phyloP scores from a whole-genome alignment of 257 asterid species.

The Penstemon davidsonii region DNA sequence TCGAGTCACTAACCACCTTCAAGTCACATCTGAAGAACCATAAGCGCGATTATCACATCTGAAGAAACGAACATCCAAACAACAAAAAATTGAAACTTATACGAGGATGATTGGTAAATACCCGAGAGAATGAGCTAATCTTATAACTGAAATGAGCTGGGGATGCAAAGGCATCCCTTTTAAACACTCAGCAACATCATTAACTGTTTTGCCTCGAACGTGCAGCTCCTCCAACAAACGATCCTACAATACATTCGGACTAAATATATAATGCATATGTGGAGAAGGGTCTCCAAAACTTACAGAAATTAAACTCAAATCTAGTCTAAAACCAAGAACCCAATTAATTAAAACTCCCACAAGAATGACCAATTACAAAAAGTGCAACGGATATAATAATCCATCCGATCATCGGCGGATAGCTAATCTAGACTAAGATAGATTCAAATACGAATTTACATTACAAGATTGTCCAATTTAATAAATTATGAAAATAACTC shows the following conservation, averaged over 20 bases:
- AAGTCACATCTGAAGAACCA: conserved; percentile 68
- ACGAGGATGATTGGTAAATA: conserved; percentile 15
- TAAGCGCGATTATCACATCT: conserved; percentile 7
- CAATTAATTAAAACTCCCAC: background rate
- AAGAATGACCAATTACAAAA: too few relatives aligned
- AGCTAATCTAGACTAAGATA: too few relatives aligned
- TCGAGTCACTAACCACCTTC: conserved; percentile 83
- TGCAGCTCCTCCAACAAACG: conserved; percentile 71
- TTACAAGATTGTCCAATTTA: too few relatives aligned
- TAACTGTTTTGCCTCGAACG: conserved; percentile 52
- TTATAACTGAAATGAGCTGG: conserved; percentile 44
- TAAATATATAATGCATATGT: conserved; percentile 13
- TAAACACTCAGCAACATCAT: conserved; percentile 68
- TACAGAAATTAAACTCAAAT: background rate
- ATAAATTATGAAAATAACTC: too few relatives aligned
- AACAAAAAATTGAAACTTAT: background rate
- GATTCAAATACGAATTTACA: too few relatives aligned
- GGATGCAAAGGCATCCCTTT: conserved; percentile 63
- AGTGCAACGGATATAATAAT: too few relatives aligned
- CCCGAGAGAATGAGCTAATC: conserved; percentile 71
- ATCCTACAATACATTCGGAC: conserved; percentile 45
- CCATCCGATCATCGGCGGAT: too few relatives aligned
- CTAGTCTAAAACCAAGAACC: background rate
- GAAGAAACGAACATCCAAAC: background rate
- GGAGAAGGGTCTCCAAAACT: conserved; percentile 13